Evolutionary conservation across 495 filamentous ascomycete genomes (phyloP).

Genomic region (Aspergillus campestris): DNA sequence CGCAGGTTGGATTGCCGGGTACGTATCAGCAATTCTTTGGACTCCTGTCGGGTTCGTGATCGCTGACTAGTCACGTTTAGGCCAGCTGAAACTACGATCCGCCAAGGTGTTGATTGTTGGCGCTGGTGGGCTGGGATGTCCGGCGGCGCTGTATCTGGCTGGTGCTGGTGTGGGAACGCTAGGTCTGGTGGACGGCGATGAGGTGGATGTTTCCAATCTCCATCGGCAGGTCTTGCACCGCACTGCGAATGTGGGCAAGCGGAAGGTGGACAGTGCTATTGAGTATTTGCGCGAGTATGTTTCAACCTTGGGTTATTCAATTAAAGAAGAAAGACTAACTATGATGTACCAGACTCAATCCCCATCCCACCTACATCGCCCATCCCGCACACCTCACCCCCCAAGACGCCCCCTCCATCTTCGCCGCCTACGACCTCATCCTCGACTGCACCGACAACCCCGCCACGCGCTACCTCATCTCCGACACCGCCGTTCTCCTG

Average conservation of each 20-base stretch:
- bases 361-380: conserved; percentile 51
- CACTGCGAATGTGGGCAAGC: conserved; percentile 58
- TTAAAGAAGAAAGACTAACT: conserved; percentile 2
- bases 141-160: conserved; percentile 81
- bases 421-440: conserved; percentile 67
- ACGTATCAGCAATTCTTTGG: conserved; percentile 1
- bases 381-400: conserved; percentile 55
- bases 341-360: conserved; percentile 50
- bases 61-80: conserved; percentile 29
- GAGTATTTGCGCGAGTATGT: conserved; percentile 55
- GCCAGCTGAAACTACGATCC: conserved; percentile 68
- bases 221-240: conserved; percentile 85
- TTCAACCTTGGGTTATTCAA: too few species aligned
- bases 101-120: conserved; percentile 77
- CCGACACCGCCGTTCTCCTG: conserved; percentile 74
- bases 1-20: conserved; percentile 75
- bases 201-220: conserved; percentile 81
- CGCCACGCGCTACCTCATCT: conserved; percentile 83
- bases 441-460: conserved; percentile 95
- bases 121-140: conserved; percentile 85
- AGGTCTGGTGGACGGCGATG: conserved; percentile 81
- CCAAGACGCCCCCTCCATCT: conserved; percentile 53
- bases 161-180: conserved; percentile 79
- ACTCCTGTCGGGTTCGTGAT: not conserved
- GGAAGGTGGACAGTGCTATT: conserved; percentile 75